Evolutionary conservation across 73 alveolate species (phyloP), one percentile per base, ranked within the genome.

Genomic region (Symbiodinium natans): DNA sequence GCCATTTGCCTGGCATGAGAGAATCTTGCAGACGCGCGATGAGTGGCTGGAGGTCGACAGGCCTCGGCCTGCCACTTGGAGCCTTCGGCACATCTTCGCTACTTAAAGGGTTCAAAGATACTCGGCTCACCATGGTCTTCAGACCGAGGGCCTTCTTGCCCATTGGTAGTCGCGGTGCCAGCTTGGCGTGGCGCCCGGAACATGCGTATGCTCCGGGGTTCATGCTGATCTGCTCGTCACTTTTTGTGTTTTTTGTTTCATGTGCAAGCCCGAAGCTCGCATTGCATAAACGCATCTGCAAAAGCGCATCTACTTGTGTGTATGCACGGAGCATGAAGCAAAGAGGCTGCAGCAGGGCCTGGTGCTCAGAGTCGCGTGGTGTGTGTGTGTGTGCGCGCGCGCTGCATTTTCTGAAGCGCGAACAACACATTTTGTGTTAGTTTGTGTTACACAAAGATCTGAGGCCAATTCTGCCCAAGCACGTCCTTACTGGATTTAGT

Each of bases 1-100:
- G 86, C 97, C 97, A 43, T 90, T 90, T 36, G 83, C 97, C 6
- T 90, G 97, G 97, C 97, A 90, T 33, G 97, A 90, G 77, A 88
- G 97, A 25, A 59, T 90, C 88, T 31, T 71, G 38, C 94, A 89
- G 48, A 90, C 97, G 21, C 87, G 88, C 9, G 97, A 82, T 34
- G 89, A 71, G 38, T 71, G 94, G 83, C 40, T 54, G 63, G 94
- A 87, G 84, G 63, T 86, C 38, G 93, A 86, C 39, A 71, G 93
- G 93, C 93, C 93, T 11, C 93, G 80, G 80, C 80, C 40, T 2
- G 80, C 1, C 36, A 3, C 80, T 63, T 36, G 27, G 80, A 63
- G 36, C 71, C 71, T 52, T 52, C 6, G 71, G 71, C 71, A 52
- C 10, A 52, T 23, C 6, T 23, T n/a, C n/a, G n/a, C n/a, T n/a